These are phyloP conservation scores for Boletus sensibilis DNA, from an alignment of 768 basidiomycete species.

Conservation along the genomic window DNA sequence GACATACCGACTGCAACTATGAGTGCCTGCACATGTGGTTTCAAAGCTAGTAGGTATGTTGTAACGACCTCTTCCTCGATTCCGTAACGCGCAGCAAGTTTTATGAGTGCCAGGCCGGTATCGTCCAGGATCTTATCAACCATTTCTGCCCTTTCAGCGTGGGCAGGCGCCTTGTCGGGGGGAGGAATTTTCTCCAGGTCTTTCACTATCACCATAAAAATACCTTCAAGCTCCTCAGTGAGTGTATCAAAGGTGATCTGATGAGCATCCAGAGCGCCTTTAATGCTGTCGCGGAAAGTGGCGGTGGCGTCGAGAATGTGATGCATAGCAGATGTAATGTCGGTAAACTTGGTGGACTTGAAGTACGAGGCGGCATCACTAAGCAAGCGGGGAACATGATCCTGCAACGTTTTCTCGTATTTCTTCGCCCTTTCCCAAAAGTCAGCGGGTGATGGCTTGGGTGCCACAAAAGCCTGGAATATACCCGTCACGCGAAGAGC, in stretches of 20 bases:
- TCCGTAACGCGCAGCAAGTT: slow-evolving; percentile 1
- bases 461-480: neutral
- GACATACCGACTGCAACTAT: slow-evolving; percentile 11
- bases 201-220: slow-evolving; percentile 1
- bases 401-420: neutral
- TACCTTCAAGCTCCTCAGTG: slow-evolving; percentile 10
- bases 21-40: slow-evolving; percentile 6
- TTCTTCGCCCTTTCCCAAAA: slow-evolving; percentile 13
- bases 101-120: neutral
- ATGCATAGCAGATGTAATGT: slow-evolving; percentile 3
- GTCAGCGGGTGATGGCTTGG: neutral
- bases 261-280: slow-evolving; percentile 4
- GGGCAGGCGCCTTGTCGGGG: slow-evolving; percentile 1
- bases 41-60: slow-evolving; percentile 2
- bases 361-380: neutral
- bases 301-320: slow-evolving; percentile 13
- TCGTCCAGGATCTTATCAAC: slow-evolving; percentile 9
- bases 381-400: slow-evolving; percentile 8
- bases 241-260: slow-evolving; percentile 5
- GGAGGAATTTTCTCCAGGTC: slow-evolving; percentile 2
- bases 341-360: slow-evolving; percentile 5
- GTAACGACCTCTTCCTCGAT: slow-evolving; percentile 6
- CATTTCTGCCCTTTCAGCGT: slow-evolving; percentile 1
- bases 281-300: slow-evolving; percentile 10
- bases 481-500: neutral